Base-by-base conservation (phyloP, 495 filamentous ascomycete genomes). In the Penicillium robsamsonii region DNA sequence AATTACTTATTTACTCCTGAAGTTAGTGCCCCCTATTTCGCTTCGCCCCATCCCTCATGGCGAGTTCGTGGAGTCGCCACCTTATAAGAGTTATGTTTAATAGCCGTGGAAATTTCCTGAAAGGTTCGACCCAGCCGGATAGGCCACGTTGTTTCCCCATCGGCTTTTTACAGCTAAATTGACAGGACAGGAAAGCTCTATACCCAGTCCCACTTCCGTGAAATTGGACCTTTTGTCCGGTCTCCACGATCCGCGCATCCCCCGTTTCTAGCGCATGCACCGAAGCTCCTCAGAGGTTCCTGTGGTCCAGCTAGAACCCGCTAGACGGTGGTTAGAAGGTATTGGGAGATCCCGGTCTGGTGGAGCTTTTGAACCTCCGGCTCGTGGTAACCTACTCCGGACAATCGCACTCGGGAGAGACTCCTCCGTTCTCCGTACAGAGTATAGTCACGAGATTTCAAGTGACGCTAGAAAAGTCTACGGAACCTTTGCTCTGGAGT, bases 161-260 rank as follows among this genome's bases (percentile, higher is more conserved):
- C 58, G 55, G 49, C 48, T 46, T 37, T 37, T 31, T 33, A 47
- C 40, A 24, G 50, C 45, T 41, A 42, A 60, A 66, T 63, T 48
- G 57, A 61, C 64, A 49, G 58, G 50, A 56, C 55, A 56, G 58
- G 53, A 41, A 55, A 52, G 62, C 58, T 57, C 59, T 2, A 15
- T 12, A 33, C 12, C 56, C 56, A 50, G 59, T 47, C 57, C 65
- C 66, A 68, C 60, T 58, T 58, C 50, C 27, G 50, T 13, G 52
- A 61, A 61, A 59, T 56, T 59, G 60, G 58, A 62, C 58, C 55
- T 55, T 51, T 50, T 50, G 33, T 35, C 38, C 30, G 42, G 51
- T 53, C 63, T 64, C 65, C 63, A 63, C 63, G 65, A 66, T 64
- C 65, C 65, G 63, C 65, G 40, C 60, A 48, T 61, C 53, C 65